These are phyloP conservation scores for Marasmius fiardii DNA, from an alignment of 1,284 basidiomycete species.

Conservation along the genomic window DNA sequence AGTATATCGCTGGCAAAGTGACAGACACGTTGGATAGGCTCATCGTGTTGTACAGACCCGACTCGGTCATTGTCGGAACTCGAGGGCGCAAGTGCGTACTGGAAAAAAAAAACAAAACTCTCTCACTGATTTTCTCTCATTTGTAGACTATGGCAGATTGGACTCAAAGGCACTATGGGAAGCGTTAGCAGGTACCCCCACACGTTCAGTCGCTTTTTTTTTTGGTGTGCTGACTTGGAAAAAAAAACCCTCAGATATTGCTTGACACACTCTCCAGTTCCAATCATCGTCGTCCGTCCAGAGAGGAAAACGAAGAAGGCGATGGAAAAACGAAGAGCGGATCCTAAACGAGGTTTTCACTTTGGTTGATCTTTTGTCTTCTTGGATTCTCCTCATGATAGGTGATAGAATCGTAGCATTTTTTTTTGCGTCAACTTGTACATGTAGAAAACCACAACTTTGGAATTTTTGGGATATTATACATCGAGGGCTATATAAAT, in stretches of 20 bases:
- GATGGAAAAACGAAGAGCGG: slow-evolving; percentile 76
- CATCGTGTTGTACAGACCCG: slow-evolving; percentile 93
- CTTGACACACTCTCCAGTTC: slow-evolving; percentile 86
- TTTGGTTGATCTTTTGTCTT: slow-evolving; percentile 63
- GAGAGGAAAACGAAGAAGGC: slow-evolving; percentile 86
- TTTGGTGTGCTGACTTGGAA: slow-evolving; percentile 2
- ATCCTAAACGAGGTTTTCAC: slow-evolving; percentile 83
- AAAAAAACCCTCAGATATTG: slow-evolving; percentile 83
- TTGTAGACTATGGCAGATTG: slow-evolving; percentile 16
- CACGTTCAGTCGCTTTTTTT: slow-evolving; percentile 15
- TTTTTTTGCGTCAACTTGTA: too few species aligned
- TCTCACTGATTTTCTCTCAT: slow-evolving; percentile 11
- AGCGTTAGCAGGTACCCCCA: slow-evolving; percentile 55
- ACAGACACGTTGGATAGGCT: slow-evolving; percentile 88
- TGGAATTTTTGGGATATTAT: too few species aligned
- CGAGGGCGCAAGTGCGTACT: slow-evolving; percentile 61
- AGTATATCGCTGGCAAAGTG: slow-evolving; percentile 90
- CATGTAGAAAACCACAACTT: too few species aligned
- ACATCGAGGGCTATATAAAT: too few species aligned
- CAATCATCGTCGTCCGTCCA: slow-evolving; percentile 88
- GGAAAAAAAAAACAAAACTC: too few species aligned
- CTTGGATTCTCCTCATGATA: too few species aligned
- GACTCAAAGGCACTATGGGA: slow-evolving; percentile 38
- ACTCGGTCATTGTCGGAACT: slow-evolving; percentile 92
- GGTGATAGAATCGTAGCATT: too few species aligned